Evolutionary conservation across 83 land plant genomes (phyloP), one percentile per base, ranked within the genome.

Genomic region (Picea abies): DNA sequence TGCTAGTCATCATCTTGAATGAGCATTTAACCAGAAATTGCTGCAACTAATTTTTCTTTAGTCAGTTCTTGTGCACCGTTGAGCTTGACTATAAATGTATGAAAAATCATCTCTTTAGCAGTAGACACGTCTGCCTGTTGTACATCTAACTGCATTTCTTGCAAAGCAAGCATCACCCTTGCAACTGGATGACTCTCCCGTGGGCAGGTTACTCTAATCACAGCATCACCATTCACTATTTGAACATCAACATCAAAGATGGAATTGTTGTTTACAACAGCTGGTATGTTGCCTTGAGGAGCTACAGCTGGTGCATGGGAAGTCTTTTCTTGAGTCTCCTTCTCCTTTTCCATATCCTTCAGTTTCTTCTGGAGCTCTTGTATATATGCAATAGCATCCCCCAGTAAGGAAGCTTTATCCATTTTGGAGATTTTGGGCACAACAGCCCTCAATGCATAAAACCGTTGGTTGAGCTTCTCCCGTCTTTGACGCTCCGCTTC

Each of bases 371-470:
- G 93, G 6, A 94, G 91, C 82, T 96, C 97, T 14, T 91, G 90
- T 17, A 96, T 96, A 88, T 96, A 96, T 23, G 93, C 78, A 56
- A 96, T 92, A 26, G 98, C 98, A 72, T 96, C 98, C 3, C 96
- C 98, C 14, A 96, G 84, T 83, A 96, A 82, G 16, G 98, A 96
- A 19, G 98, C 98, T 63, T 94, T 96, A 81, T 96, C 98, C 98
- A 96, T 96, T 87, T 95, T 95, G 20, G 98, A 95, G 16, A 95
- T 93, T 65, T 94, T 95, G 6, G 98, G 98, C 67, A 95, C 98
- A 39, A 95, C 94, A 52, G 98, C 91, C 73, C 98, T 83, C 26
- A 94, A 70, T 1, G 96, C 96, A 83, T 94, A 95, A 82, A 95
- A 94, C 84, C 96, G 85, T 88, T 95, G 98, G 86, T 95, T 95